Base-by-base conservation (phyloP, 2,329 filamentous ascomycete genomes). In the Monosporascus cannonballus region DNA sequence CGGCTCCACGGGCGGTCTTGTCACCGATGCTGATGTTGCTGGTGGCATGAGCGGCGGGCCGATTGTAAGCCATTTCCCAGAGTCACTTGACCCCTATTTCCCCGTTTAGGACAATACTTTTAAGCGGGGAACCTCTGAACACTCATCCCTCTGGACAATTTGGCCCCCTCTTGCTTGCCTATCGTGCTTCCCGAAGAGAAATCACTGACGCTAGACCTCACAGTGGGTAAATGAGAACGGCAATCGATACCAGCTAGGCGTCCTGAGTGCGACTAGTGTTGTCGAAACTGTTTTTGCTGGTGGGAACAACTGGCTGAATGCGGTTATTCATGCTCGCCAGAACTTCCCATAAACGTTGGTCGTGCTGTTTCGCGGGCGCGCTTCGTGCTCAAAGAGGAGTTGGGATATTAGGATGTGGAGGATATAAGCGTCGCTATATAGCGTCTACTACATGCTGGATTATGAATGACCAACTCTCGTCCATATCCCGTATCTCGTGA, bases 11-110 rank as follows among this genome's bases (percentile, higher is more conserved):
- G 56, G 56, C n/a, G 54, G 51, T 15, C 47, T 57, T 20, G 48
- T 37, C 9, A 57, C 56, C 18, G 48, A 57, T 25, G 51, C 56
- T 42, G 56, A 57, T 44, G 56, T 55, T 14, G 51, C 50, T 14
- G 51, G 54, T 6, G 56, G 56, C 2, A 53, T 54, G 56, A 56
- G 54, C 15, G 56, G 54, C 18, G 51, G 54, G 9, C 56, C 56
- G 17, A 51, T 57, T 17, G 53, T 54, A 48, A 52, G 53, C 24
- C 20, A n/a, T 34, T 46, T 45, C 17, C 44, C 22, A 34, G 37
- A 34, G 42, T 47, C 17, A 27, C 15, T 51, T 37, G 44, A 41
- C 15, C 38, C 44, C 22, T 20, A 48, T 30, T n/a, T 22, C 6
- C n/a, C 24, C 22, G 17, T 14, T 3, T 27, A 27, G 1, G 17